These are phyloP conservation scores for Lactarius quietus DNA, from an alignment of 768 basidiomycete species.

Conservation along the genomic window DNA sequence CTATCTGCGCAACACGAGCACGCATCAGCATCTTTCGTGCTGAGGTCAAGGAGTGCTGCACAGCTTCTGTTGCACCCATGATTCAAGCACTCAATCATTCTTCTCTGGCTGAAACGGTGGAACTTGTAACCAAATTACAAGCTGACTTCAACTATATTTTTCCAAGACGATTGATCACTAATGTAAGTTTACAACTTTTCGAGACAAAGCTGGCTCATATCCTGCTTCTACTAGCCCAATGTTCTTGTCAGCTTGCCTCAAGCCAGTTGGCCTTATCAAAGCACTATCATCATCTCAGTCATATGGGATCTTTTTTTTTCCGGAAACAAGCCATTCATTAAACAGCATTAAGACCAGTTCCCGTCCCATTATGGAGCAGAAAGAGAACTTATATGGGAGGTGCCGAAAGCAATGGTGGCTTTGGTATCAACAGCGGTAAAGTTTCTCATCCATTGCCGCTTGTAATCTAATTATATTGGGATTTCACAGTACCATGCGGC, in stretches of 20 bases:
- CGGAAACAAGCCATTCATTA: neutral
- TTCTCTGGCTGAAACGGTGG: neutral
- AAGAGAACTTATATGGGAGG: neutral
- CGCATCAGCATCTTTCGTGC: neutral
- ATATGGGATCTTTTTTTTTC: neutral
- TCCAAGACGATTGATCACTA: neutral
- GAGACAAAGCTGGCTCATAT: neutral
- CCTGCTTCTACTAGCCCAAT: neutral
- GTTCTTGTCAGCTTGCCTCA: neutral
- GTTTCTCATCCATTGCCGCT: neutral
- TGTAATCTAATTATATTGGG: neutral
- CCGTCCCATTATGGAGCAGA: neutral
- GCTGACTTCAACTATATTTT: neutral
- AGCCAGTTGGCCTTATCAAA: neutral
- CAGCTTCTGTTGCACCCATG: neutral
- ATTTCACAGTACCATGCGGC: neutral
- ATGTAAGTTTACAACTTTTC: neutral
- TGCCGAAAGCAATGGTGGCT: neutral
- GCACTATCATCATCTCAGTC: neutral
- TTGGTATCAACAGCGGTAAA: neutral
- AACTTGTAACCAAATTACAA: neutral
- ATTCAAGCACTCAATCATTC: neutral
- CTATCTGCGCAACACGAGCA: no score
- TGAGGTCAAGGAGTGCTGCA: neutral
- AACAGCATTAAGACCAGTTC: neutral